A percentile compares a stretch with the other conserved stretches of the same genome.
Evolutionary conservation across 768 basidiomycete species (phyloP).

Genomic region (Lentinula aciculospora): DNA sequence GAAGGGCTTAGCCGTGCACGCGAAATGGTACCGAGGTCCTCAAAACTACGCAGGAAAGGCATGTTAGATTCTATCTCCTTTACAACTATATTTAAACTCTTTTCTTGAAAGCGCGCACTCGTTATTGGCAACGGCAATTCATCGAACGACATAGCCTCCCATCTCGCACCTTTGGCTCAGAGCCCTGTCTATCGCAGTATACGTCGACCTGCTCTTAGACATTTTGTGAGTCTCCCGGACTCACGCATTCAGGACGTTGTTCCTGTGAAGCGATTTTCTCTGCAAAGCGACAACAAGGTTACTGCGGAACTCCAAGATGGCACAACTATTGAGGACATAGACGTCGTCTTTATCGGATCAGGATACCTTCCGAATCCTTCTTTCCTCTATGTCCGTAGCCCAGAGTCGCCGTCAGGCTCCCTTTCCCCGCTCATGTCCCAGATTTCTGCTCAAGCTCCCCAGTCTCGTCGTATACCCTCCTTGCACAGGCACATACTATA

Average conservation of each 20-base stretch:
- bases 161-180: constrained; percentile 30
- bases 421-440: constrained; percentile 31
- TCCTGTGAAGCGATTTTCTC: constrained; percentile 29
- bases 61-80: background rate
- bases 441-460: constrained; percentile 13
- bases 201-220: constrained; percentile 32
- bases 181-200: constrained; percentile 41
- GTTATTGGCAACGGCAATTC: constrained; percentile 50
- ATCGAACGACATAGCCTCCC: constrained; percentile 45
- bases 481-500: constrained; percentile 43
- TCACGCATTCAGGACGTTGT: constrained; percentile 37
- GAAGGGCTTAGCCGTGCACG: constrained; percentile 33
- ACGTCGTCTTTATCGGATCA: constrained; percentile 39
- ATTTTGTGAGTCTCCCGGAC: constrained; percentile 36
- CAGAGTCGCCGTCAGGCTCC: constrained; percentile 13
- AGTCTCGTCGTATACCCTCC: constrained; percentile 33
- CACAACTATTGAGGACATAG: constrained; percentile 30
- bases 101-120: constrained; percentile 30
- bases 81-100: background rate
- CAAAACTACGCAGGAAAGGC: constrained; percentile 28
- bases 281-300: constrained; percentile 18
- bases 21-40: constrained; percentile 36
- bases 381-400: constrained; percentile 18
- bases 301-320: constrained; percentile 32
- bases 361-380: constrained; percentile 38